Conservation (phyloP, 163 green algal genomes). For the Coccomyxa subellipsoidea region DNA sequence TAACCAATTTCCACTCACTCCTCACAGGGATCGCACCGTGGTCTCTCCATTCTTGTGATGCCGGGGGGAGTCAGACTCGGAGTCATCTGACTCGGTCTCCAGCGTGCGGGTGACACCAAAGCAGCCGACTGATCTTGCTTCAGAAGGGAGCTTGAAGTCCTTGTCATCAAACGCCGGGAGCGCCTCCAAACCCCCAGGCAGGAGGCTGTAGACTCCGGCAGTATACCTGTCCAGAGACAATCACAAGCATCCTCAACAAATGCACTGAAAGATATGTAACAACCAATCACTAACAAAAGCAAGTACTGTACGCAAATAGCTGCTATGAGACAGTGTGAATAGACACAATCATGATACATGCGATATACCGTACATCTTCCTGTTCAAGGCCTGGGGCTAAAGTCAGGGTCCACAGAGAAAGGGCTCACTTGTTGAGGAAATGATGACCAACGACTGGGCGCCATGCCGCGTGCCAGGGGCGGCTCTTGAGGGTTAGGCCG, state of each 20-base stretch:
- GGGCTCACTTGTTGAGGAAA: conserved; percentile 6
- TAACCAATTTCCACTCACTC: neutral
- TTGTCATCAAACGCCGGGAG: neutral
- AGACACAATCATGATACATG: too few species aligned
- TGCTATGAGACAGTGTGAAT: too few species aligned
- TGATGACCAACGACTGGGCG: conserved; percentile 15
- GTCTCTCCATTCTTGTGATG: neutral
- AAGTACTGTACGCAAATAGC: neutral
- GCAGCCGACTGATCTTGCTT: neutral
- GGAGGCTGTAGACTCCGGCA: neutral
- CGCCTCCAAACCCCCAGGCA: neutral
- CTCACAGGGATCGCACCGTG: neutral
- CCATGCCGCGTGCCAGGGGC: conserved; percentile 21
- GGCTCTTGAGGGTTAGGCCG: neutral
- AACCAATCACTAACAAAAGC: neutral
- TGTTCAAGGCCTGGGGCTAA: neutral
- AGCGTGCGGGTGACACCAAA: neutral
- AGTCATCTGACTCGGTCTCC: neutral
- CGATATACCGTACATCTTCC: neutral
- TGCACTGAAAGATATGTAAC: neutral
- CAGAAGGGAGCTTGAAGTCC: neutral
- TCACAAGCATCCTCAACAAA: neutral
- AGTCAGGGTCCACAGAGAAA: neutral
- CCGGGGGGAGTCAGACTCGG: neutral
- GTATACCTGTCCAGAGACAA: neutral